phyloP scores from a whole-genome alignment of 2,329 filamentous ascomycete species.

The Sphaerulina vaccinii region DNA sequence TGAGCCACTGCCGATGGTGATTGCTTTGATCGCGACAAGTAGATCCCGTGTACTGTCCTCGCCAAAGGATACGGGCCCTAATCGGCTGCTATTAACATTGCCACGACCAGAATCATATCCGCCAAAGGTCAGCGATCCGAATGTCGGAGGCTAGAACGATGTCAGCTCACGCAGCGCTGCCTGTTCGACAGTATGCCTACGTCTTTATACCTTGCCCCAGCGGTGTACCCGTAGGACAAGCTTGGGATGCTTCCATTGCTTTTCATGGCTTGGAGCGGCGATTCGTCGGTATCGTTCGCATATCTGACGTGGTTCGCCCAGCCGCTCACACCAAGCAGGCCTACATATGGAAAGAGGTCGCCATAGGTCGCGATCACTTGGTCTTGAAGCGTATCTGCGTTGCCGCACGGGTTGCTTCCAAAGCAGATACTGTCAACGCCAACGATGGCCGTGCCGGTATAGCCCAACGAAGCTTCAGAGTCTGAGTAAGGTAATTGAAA shows the following conservation, averaged over 20 bases:
- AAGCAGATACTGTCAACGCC: conserved; percentile 4
- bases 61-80: conserved; percentile 34
- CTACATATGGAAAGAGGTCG: conserved; percentile 32
- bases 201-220: conserved; percentile 34
- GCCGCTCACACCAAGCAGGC: conserved; percentile 38
- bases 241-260: conserved; percentile 29
- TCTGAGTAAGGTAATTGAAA: conserved; percentile 5
- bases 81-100: conserved; percentile 39
- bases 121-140: conserved; percentile 36
- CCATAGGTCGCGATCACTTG: conserved; percentile 13
- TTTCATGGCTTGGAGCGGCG: conserved; percentile 34
- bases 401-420: neutral
- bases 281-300: conserved; percentile 35
- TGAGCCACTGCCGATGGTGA: conserved; percentile 26
- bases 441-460: neutral
- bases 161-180: neutral
- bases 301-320: conserved; percentile 40
- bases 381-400: neutral
- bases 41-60: conserved; percentile 27
- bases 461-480: neutral
- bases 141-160: neutral
- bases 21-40: conserved; percentile 21
- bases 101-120: conserved; percentile 44
- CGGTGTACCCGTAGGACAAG: conserved; percentile 42
- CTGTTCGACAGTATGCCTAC: neutral